Conservation (phyloP, 1,284 basidiomycete genomes). For the Gomphus sp. region DNA sequence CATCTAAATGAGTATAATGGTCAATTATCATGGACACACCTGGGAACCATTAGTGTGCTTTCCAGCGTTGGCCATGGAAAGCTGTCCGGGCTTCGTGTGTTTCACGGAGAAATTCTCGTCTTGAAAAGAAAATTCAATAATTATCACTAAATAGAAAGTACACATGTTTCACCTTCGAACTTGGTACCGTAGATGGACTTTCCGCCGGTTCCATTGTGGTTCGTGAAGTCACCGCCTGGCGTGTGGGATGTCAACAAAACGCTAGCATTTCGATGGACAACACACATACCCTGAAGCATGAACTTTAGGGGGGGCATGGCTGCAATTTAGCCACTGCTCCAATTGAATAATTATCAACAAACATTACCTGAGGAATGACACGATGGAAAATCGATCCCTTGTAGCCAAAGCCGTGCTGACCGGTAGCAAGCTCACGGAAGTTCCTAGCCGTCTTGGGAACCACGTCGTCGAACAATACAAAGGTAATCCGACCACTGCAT, state of each 20-base stretch:
- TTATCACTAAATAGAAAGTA: not conserved
- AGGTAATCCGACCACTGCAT: constrained; percentile 40
- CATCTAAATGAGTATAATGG: constrained; percentile 12
- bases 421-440: constrained; percentile 86
- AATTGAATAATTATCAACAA: constrained; percentile 17
- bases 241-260: not conserved
- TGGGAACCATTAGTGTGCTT: constrained; percentile 64
- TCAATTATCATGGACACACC: constrained; percentile 14
- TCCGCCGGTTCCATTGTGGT: constrained; percentile 81
- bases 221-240: constrained; percentile 58
- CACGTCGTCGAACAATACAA: constrained; percentile 71
- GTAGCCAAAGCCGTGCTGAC: constrained; percentile 61
- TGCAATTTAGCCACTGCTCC: constrained; percentile 19
- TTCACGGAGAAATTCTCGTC: constrained; percentile 84
- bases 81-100: constrained; percentile 75
- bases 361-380: constrained; percentile 44
- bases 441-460: constrained; percentile 77
- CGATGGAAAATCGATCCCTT: constrained; percentile 70
- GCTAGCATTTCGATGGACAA: not conserved
- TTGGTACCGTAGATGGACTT: constrained; percentile 89
- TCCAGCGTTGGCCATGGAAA: constrained; percentile 86
- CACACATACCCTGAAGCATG: constrained; percentile 39
- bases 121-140: constrained; percentile 17
- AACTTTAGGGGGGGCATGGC: constrained; percentile 20
- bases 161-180: constrained; percentile 45